These are phyloP conservation scores for Epichloe uncinata DNA, from an alignment of 2,329 filamentous ascomycete genomes.

Conservation along the genomic window DNA sequence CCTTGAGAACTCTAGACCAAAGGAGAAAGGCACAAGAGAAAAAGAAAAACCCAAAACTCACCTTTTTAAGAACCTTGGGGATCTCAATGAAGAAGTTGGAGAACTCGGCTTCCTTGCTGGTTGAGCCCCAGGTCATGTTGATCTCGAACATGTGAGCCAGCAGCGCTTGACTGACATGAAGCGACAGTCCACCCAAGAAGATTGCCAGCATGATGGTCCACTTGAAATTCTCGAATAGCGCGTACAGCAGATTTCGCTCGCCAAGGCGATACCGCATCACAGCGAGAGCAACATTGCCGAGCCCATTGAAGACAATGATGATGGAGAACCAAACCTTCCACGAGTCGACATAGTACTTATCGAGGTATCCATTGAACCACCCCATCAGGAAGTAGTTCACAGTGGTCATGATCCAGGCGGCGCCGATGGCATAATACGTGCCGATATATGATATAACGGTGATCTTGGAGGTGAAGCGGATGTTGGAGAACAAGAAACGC, in stretches of 20 bases:
- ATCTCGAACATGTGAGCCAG: slow-evolving; percentile 74
- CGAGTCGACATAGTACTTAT: slow-evolving; percentile 68
- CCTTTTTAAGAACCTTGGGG: slow-evolving; percentile 64
- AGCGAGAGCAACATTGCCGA: slow-evolving; percentile 60
- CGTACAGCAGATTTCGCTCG: slow-evolving; percentile 44
- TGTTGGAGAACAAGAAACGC: slow-evolving; percentile 58
- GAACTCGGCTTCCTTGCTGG: slow-evolving; percentile 68
- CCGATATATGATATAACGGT: slow-evolving; percentile 67
- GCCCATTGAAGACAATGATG: slow-evolving; percentile 62
- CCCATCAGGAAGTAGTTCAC: slow-evolving; percentile 65
- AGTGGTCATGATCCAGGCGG: slow-evolving; percentile 60
- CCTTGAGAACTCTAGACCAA: too few species aligned
- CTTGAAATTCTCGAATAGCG: slow-evolving; percentile 53
- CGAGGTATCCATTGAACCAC: slow-evolving; percentile 64
- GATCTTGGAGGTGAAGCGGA: slow-evolving; percentile 62
- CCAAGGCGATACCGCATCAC: slow-evolving; percentile 60
- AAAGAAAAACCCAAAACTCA: slow-evolving; percentile 33
- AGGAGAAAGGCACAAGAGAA: too few species aligned
- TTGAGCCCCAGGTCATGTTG: slow-evolving; percentile 77
- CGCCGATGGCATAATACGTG: slow-evolving; percentile 68
- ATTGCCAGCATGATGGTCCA: slow-evolving; percentile 64
- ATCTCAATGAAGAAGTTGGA: slow-evolving; percentile 79
- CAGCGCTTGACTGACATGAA: slow-evolving; percentile 71
- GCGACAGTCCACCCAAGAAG: slow-evolving; percentile 68
- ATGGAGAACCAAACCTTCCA: slow-evolving; percentile 74